phyloP scores from a whole-genome alignment of 441 rosid genomes.

The Adansonia gregorii region DNA sequence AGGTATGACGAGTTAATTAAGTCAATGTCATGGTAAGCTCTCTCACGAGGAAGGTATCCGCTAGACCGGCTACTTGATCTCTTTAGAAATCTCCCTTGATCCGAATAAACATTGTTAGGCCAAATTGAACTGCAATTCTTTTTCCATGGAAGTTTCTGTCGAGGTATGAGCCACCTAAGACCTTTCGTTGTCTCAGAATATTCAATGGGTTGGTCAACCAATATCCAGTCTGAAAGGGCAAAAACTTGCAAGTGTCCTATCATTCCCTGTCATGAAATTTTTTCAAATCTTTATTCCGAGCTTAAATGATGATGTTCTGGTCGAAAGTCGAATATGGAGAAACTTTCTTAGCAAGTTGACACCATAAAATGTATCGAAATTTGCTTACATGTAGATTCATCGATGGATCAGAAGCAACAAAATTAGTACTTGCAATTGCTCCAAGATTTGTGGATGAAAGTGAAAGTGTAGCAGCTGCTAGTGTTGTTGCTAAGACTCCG shows the following conservation, averaged over 20 bases:
- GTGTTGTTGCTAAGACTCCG: constrained; percentile 53
- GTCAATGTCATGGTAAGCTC: constrained; percentile 19
- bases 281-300: not conserved
- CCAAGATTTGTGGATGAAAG: constrained; percentile 52
- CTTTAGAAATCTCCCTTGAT: constrained; percentile 24
- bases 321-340: constrained; percentile 10
- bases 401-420: constrained; percentile 42
- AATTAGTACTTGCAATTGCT: constrained; percentile 31
- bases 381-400: constrained; percentile 50
- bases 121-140: constrained; percentile 36
- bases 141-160: constrained; percentile 63
- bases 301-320: constrained; percentile 8
- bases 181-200: constrained; percentile 64
- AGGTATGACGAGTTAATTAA: constrained; percentile 8
- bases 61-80: constrained; percentile 9
- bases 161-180: constrained; percentile 63
- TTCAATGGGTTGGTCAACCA: constrained; percentile 47
- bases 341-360: not conserved
- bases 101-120: constrained; percentile 40
- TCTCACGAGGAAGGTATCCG: constrained; percentile 19
- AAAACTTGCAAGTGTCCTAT: constrained; percentile 65
- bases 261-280: constrained; percentile 48
- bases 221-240: constrained; percentile 59
- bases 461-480: constrained; percentile 51
- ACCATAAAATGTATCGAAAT: not conserved